A percentile compares a stretch with the other conserved stretches of the same genome.
These are phyloP conservation scores for Pseudogymnoascus pannorum DNA, from an alignment of 2,329 filamentous ascomycete genomes.

Conservation along the genomic window DNA sequence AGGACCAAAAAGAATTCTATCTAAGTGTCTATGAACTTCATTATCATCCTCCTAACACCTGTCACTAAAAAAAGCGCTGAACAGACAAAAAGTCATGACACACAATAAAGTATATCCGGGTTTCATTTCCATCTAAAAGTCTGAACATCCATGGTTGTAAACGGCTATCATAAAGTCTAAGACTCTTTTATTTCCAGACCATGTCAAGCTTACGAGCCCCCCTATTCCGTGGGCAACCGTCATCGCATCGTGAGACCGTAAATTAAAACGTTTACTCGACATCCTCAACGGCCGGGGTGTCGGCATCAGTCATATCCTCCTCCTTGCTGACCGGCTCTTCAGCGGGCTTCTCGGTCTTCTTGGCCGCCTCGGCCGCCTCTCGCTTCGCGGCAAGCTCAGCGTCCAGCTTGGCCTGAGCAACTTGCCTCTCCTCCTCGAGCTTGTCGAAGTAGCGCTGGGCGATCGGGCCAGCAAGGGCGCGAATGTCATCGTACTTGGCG, in stretches of 20 bases:
- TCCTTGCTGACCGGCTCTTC: constrained; percentile 38
- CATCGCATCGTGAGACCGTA: constrained; percentile 7
- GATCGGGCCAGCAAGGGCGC: constrained; percentile 81
- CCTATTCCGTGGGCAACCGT: constrained; percentile 6
- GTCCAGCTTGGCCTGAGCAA: constrained; percentile 67
- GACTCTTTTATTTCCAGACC: background rate
- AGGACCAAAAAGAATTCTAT: constrained; percentile 4
- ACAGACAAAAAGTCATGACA: constrained; percentile 1
- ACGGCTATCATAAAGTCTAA: constrained; percentile 3
- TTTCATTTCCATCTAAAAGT: constrained; percentile 9
- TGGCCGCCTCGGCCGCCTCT: constrained; percentile 38
- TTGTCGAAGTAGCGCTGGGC: constrained; percentile 94
- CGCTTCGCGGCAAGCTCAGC: constrained; percentile 63
- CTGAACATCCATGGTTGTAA: constrained; percentile 8
- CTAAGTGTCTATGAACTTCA: background rate
- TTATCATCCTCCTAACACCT: background rate
- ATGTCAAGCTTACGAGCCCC: background rate
- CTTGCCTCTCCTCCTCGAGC: constrained; percentile 77
- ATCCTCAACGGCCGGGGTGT: constrained; percentile 43
- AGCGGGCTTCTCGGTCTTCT: constrained; percentile 44
- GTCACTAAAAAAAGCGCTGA: constrained; percentile 1
- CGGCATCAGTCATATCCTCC: constrained; percentile 58
- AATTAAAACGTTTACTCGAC: constrained; percentile 13
- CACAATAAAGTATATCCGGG: constrained; percentile 7
- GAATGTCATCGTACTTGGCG: constrained; percentile 93